phyloP scores from a whole-genome alignment of 192 early-diverging fungal species.

The Mortierella antarctica region DNA sequence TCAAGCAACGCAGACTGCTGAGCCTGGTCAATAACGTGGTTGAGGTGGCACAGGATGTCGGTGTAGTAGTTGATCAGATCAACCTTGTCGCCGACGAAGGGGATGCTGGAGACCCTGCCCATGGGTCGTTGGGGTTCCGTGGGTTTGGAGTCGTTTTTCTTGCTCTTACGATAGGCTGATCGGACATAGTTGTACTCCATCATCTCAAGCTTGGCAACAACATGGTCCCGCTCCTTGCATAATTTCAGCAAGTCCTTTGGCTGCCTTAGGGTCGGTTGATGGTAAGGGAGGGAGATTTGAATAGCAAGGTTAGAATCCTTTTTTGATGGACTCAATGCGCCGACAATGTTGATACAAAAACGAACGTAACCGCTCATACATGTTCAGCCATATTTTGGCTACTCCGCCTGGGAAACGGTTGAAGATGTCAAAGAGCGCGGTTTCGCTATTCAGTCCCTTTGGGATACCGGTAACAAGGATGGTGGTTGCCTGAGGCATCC shows the following conservation, averaged over 20 bases:
- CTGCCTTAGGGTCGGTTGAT: constrained; percentile 41
- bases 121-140: constrained; percentile 60
- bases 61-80: constrained; percentile 67
- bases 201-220: constrained; percentile 62
- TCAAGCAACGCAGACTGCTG: constrained; percentile 36
- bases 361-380: constrained; percentile 31
- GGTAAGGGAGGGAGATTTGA: background rate
- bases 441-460: constrained; percentile 58
- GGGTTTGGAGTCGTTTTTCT: constrained; percentile 11
- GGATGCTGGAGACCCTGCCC: constrained; percentile 59
- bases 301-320: too few species aligned
- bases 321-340: background rate
- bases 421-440: constrained; percentile 63
- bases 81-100: constrained; percentile 69
- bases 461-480: constrained; percentile 82
- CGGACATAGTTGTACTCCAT: constrained; percentile 60
- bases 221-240: constrained; percentile 61
- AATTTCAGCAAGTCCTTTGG: constrained; percentile 59
- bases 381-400: constrained; percentile 69
- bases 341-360: background rate
- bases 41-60: constrained; percentile 54
- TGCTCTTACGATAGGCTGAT: constrained; percentile 29
- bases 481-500: constrained; percentile 65
- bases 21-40: constrained; percentile 57
- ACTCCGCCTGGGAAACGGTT: constrained; percentile 78